These are phyloP conservation scores for Rhodomyrtus tomentosa DNA, from an alignment of 345 rosid genomes.

Conservation along the genomic window DNA sequence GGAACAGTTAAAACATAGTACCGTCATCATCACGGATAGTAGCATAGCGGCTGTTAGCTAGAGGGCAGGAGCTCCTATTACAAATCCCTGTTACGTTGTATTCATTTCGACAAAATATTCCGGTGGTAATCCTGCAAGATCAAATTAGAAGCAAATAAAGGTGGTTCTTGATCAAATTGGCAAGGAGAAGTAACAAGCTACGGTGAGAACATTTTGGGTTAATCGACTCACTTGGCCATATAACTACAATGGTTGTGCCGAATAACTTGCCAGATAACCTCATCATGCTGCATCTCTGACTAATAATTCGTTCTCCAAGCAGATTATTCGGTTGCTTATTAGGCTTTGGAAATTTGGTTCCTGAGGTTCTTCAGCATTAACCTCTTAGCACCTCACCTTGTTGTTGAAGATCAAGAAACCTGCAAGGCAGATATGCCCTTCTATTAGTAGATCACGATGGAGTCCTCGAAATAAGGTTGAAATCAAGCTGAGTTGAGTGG, in stretches of 20 bases:
- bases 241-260: constrained; percentile 97
- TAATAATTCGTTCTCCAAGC: not conserved
- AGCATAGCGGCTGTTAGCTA: constrained; percentile 92
- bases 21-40: constrained; percentile 91
- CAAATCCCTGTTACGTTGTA: constrained; percentile 92
- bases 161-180: not conserved
- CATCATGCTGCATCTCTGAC: constrained; percentile 84
- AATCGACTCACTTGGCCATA: constrained; percentile 65
- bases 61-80: constrained; percentile 96
- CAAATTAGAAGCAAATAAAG: not conserved
- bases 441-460: not conserved
- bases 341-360: not conserved
- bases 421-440: not conserved
- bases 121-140: constrained; percentile 60
- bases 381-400: not conserved
- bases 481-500: not conserved
- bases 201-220: not conserved
- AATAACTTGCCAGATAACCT: constrained; percentile 95
- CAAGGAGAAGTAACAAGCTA: not conserved
- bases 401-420: not conserved
- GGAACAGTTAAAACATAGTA: constrained; percentile 2
- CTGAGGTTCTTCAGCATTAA: not conserved
- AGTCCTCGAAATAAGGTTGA: not conserved
- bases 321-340: not conserved
- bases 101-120: constrained; percentile 86